These are phyloP conservation scores for Ustilago lituana DNA, from an alignment of 1,284 basidiomycete genomes.

Conservation along the genomic window DNA sequence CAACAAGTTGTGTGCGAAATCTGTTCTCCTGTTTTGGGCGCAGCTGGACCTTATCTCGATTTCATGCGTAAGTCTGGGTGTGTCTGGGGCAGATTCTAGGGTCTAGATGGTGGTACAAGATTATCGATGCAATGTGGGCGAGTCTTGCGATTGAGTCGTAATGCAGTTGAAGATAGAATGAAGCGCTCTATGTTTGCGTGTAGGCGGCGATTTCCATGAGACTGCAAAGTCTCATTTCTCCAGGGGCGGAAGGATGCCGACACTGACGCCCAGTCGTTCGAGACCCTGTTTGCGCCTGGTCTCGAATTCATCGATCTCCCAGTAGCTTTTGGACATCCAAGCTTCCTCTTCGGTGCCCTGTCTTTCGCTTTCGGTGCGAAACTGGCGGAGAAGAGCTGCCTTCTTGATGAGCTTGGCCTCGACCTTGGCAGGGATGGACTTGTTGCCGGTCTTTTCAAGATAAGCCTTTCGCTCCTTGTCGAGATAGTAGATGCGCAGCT, in stretches of 20 bases:
- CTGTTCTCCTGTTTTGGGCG: too few species aligned
- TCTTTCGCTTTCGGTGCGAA: constrained; percentile 26
- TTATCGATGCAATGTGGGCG: too few species aligned
- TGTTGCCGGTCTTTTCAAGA: constrained; percentile 23
- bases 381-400: constrained; percentile 25
- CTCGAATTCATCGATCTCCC: constrained; percentile 38
- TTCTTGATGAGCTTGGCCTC: constrained; percentile 31
- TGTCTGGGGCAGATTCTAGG: too few species aligned
- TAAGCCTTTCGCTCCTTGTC: constrained; percentile 19
- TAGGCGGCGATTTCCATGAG: too few species aligned
- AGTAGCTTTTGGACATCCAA: constrained; percentile 40
- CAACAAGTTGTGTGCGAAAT: too few species aligned
- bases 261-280: constrained; percentile 15
- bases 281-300: constrained; percentile 23
- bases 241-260: constrained; percentile 30
- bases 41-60: too few species aligned
- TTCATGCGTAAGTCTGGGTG: too few species aligned
- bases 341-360: constrained; percentile 27
- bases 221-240: too few species aligned
- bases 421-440: constrained; percentile 16
- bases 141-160: too few species aligned
- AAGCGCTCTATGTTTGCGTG: too few species aligned
- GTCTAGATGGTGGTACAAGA: too few species aligned
- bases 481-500: constrained; percentile 33
- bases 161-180: too few species aligned